Conservation (phyloP, 768 basidiomycete species). For the Cantharellus cinnabarinus region DNA sequence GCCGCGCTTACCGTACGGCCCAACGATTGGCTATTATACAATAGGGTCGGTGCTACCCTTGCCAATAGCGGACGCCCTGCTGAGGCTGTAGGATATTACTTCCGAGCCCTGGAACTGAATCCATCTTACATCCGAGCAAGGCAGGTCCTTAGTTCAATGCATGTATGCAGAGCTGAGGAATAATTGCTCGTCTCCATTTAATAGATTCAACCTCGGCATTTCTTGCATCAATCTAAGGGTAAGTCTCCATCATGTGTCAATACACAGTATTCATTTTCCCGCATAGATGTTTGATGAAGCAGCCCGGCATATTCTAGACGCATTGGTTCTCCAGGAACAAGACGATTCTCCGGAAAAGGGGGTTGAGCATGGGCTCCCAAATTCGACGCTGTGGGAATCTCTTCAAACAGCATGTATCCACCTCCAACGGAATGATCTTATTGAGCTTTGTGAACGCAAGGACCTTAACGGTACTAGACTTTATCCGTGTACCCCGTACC, state of each 20-base stretch:
- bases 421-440: conserved; percentile 59
- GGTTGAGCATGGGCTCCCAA: conserved; percentile 44
- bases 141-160: conserved; percentile 19
- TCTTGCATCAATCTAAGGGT: conserved; percentile 76
- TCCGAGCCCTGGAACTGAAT: conserved; percentile 66
- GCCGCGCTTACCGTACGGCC: conserved; percentile 76
- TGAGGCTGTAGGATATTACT: conserved; percentile 75
- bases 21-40: conserved; percentile 81
- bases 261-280: conserved; percentile 6
- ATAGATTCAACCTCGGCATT: conserved; percentile 82
- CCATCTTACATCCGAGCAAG: conserved; percentile 81
- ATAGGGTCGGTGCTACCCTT: conserved; percentile 84
- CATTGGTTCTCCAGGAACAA: conserved; percentile 70
- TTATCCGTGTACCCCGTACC: too few relatives aligned
- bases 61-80: conserved; percentile 69
- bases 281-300: conserved; percentile 67
- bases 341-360: conserved; percentile 34
- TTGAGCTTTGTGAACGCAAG: conserved; percentile 44
- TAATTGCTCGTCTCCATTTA: neutral
- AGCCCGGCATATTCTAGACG: conserved; percentile 70
- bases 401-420: conserved; percentile 66
- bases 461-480: conserved; percentile 38
- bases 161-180: neutral
- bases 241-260: conserved; percentile 13
- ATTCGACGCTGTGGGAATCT: conserved; percentile 70